Evolutionary conservation across 2,329 filamentous ascomycete genomes (phyloP), one percentile per base, ranked within the genome.

Genomic region (Verticillium albo-atrum): DNA sequence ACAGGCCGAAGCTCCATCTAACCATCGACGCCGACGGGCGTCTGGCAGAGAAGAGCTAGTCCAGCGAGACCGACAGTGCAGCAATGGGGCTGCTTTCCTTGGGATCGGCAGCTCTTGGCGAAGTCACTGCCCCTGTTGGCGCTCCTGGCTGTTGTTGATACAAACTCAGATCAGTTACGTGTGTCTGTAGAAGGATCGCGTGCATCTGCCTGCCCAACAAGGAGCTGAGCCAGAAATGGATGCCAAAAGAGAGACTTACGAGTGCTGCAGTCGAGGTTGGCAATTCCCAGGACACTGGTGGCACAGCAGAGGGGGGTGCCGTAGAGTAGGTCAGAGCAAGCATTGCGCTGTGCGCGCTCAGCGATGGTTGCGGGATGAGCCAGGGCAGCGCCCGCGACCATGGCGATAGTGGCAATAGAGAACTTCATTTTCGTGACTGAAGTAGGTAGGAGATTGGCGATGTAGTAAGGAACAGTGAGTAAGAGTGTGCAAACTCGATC

Each of bases 241-340:
- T 20, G 42, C n/a, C 17, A 9, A 12, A 23, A 3, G 7, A 26
- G 14, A 10, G 12, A 50, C 42, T 12, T 50, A 50, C 42, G 42
- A 4, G 42, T 50, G 20, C n/a, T 12, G 70, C 86, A 89, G 75
- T 88, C 75, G 25, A 87, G 74, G 69, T 84, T 74, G 3, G 79
- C 82, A 59, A 87, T 62, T 60, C 82, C 79, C 35, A 88, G 79
- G 32, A 88, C 77, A 64, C 88, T 82, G 26, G 84, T 85, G 15
- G 84, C 81, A 68, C 86, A 89, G 77, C 86, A 89, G 63, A 82
- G 78, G 3, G 81, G 67, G 28, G 66, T 75, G 64, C 67, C 69
- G 64, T 79, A 79, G 23, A 80, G 72, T 17, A 72, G 73, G n/a
- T 72, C 73, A 28, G 71, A 71, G 67, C 80, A 81, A 47, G 79